Conservation (phyloP, 148 eudicot species). For the Fagopyrum homotropicum region DNA sequence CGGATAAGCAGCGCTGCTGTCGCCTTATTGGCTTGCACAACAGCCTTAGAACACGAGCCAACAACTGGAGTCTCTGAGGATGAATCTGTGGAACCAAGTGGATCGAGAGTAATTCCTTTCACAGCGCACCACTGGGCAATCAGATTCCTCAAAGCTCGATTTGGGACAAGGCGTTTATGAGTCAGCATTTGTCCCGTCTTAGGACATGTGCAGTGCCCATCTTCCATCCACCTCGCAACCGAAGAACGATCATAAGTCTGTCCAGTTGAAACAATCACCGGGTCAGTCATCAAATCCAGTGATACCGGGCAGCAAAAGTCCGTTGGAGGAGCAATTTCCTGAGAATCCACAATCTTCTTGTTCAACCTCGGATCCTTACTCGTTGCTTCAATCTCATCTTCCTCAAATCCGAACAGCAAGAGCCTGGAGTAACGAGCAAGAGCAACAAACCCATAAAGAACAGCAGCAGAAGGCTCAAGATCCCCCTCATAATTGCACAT, state of each 20-base stretch:
- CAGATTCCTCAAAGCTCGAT: conserved; percentile 60
- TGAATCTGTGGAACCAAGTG: conserved; percentile 39
- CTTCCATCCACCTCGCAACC: conserved; percentile 78
- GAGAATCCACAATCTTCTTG: conserved; percentile 41
- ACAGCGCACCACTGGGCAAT: conserved; percentile 76
- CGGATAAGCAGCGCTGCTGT: conserved; percentile 54
- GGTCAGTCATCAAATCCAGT: conserved; percentile 80
- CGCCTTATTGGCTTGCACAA: conserved; percentile 67
- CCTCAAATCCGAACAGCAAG: conserved; percentile 65
- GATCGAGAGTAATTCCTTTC: conserved; percentile 34
- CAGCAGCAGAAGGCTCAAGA: conserved; percentile 53
- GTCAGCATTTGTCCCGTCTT: conserved; percentile 79
- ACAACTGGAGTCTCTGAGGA: conserved; percentile 22
- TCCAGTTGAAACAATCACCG: conserved; percentile 76
- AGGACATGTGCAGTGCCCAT: conserved; percentile 80
- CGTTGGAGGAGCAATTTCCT: conserved; percentile 34
- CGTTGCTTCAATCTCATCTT: conserved; percentile 49
- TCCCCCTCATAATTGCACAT: conserved; percentile 65
- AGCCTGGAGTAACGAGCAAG: conserved; percentile 58
- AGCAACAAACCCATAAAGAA: conserved; percentile 69
- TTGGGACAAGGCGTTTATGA: conserved; percentile 49
- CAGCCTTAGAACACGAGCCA: conserved; percentile 47
- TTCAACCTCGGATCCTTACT: conserved; percentile 12
- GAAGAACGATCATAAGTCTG: conserved; percentile 78
- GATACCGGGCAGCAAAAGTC: conserved; percentile 84